Percentiles rank a stretch among this genome's conserved stretches.
Conservation (phyloP, 805 yeast species). For the Danielia oregonensis region DNA sequence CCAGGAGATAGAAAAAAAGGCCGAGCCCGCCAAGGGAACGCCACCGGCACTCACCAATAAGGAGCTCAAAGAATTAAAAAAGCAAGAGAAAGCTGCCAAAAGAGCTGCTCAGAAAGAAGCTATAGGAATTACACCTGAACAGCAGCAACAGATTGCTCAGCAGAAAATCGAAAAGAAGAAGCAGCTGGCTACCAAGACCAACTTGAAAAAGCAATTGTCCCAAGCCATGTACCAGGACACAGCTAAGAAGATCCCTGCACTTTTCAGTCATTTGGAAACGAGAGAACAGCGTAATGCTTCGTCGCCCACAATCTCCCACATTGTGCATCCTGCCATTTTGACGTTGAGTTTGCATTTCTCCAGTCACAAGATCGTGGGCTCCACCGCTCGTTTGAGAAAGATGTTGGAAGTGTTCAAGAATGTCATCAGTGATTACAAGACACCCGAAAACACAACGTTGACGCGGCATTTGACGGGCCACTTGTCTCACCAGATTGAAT, state of each 20-base stretch:
- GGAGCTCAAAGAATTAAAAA: slow-evolving; percentile 82
- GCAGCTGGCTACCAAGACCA: slow-evolving; percentile 42
- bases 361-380: slow-evolving; percentile 84
- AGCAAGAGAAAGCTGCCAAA: slow-evolving; percentile 87
- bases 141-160: slow-evolving; percentile 38
- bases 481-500: slow-evolving; percentile 89
- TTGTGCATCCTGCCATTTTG: slow-evolving; percentile 84
- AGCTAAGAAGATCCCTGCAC: slow-evolving; percentile 51
- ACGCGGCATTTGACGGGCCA: slow-evolving; percentile 86
- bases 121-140: slow-evolving; percentile 50
- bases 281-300: slow-evolving; percentile 66
- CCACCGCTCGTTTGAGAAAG: slow-evolving; percentile 77
- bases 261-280: slow-evolving; percentile 78
- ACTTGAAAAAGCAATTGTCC: slow-evolving; percentile 50
- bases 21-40: slow-evolving; percentile 6
- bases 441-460: slow-evolving; percentile 82
- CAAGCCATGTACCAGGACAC: slow-evolving; percentile 45
- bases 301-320: slow-evolving; percentile 54
- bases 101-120: slow-evolving; percentile 84
- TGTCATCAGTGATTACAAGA: slow-evolving; percentile 74
- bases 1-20: slow-evolving; percentile 1
- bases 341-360: slow-evolving; percentile 77
- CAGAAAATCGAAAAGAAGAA: slow-evolving; percentile 41
- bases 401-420: slow-evolving; percentile 82
- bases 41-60: slow-evolving; percentile 52